Percentiles rank a stretch among this genome's conserved stretches.
Evolutionary conservation across 192 early-diverging fungal genomes (phyloP).

Genomic region (Dissophora ornata): DNA sequence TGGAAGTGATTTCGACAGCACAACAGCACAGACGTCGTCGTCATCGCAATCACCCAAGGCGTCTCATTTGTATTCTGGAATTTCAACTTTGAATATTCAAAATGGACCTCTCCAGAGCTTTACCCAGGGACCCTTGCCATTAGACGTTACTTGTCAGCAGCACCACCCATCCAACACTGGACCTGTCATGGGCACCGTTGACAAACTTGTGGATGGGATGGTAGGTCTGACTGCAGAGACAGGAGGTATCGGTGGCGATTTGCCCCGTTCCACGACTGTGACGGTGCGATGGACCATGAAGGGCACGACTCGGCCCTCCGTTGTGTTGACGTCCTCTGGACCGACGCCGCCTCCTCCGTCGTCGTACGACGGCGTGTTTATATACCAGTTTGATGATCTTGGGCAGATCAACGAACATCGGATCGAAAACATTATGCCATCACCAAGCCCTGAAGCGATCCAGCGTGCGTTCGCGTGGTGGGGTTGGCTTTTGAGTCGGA

Average conservation of each 20-base stretch:
- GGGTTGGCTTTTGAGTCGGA: conserved; percentile 44
- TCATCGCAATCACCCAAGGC: neutral
- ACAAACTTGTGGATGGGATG: neutral
- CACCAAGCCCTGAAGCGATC: conserved; percentile 59
- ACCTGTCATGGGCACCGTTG: neutral
- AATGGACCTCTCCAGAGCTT: too few relatives aligned
- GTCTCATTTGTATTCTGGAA: neutral
- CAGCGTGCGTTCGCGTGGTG: conserved; percentile 52
- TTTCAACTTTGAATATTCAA: neutral
- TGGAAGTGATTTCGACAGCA: conserved; percentile 13
- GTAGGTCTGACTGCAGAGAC: conserved; percentile 6
- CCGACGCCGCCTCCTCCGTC: conserved; percentile 37
- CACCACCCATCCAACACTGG: too few relatives aligned
- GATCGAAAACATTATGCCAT: conserved; percentile 63
- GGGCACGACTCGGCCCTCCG: conserved; percentile 53
- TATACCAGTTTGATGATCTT: conserved; percentile 56
- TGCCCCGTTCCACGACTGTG: conserved; percentile 36
- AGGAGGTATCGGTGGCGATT: neutral
- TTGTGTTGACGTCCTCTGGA: conserved; percentile 41
- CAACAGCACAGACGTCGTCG: neutral
- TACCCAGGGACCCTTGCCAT: too few relatives aligned
- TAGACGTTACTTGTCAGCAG: too few relatives aligned
- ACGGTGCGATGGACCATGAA: conserved; percentile 62
- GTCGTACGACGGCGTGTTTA: conserved; percentile 59
- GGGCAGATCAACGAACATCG: conserved; percentile 60